Evolutionary conservation across 306 rosid species (phyloP).

Genomic region (Rosa chinensis): DNA sequence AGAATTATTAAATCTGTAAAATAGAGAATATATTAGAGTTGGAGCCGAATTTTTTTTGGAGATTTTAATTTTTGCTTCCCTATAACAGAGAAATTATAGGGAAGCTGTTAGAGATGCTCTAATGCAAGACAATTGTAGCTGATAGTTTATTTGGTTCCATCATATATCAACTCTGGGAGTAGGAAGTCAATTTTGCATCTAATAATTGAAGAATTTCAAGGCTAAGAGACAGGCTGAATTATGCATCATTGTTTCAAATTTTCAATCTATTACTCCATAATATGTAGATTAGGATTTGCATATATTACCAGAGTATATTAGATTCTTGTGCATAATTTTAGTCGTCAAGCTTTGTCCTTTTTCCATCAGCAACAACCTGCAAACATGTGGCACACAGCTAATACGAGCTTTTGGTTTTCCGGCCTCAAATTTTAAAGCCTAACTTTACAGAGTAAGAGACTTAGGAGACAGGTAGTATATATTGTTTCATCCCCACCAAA

Average conservation of each 20-base stretch:
- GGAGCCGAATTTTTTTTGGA: too few relatives aligned
- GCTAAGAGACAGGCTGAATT: background rate
- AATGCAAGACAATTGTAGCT: too few relatives aligned
- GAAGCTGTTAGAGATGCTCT: too few relatives aligned
- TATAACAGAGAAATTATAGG: too few relatives aligned
- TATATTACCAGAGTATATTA: slow-evolving; percentile 1
- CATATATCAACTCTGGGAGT: too few relatives aligned
- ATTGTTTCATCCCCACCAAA: background rate
- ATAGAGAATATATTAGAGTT: too few relatives aligned
- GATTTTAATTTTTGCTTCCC: too few relatives aligned
- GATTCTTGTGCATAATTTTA: background rate
- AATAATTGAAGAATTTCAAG: background rate
- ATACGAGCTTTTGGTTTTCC: slow-evolving; percentile 10
- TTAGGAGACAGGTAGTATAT: slow-evolving; percentile 4
- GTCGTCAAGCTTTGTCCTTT: background rate
- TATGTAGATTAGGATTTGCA: background rate
- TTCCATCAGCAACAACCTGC: slow-evolving; percentile 5
- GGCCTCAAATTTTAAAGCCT: slow-evolving; percentile 19
- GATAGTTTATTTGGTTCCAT: too few relatives aligned
- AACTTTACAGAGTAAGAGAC: slow-evolving; percentile 35
- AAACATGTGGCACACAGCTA: slow-evolving; percentile 37
- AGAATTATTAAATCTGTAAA: too few relatives aligned
- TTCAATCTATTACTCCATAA: background rate
- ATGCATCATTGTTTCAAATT: background rate
- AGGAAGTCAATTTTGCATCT: too few relatives aligned